A percentile compares a stretch with the other conserved stretches of the same genome.
phyloP scores from a whole-genome alignment of 108 stramenopile genomes.

The Thalassiosira profunda region DNA sequence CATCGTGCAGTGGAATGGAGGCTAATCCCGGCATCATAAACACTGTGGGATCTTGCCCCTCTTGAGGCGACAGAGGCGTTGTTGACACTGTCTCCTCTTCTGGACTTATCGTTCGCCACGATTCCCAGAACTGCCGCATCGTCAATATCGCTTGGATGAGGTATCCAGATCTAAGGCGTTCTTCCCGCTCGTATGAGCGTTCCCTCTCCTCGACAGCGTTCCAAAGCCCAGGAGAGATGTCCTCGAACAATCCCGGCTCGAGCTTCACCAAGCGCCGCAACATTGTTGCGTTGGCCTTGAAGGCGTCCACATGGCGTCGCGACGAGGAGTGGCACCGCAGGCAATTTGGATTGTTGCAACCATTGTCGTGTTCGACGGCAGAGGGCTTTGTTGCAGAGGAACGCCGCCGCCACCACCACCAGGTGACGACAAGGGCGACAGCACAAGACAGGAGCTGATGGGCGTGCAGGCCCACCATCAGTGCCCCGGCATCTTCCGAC shows the following conservation, averaged over 20 bases:
- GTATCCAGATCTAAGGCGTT: too few relatives aligned
- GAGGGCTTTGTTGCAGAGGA: not conserved
- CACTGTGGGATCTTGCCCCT: slow-evolving; percentile 40
- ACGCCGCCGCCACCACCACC: too few relatives aligned
- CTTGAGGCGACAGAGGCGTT: slow-evolving; percentile 26
- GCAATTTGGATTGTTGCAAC: slow-evolving; percentile 45
- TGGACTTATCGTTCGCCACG: not conserved
- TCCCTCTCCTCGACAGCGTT: slow-evolving; percentile 7
- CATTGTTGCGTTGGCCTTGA: slow-evolving; percentile 29
- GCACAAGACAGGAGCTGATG: too few relatives aligned
- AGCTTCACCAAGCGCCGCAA: slow-evolving; percentile 31
- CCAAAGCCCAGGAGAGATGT: slow-evolving; percentile 29
- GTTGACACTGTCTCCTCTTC: not conserved
- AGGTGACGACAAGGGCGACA: too few relatives aligned
- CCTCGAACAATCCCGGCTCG: slow-evolving; percentile 41
- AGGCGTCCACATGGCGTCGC: slow-evolving; percentile 14
- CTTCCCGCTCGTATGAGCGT: not conserved
- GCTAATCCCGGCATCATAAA: slow-evolving; percentile 39
- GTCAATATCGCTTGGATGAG: too few relatives aligned
- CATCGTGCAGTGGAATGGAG: slow-evolving; percentile 29
- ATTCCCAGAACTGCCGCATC: not conserved
- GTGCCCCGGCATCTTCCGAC: too few relatives aligned
- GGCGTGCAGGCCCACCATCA: too few relatives aligned
- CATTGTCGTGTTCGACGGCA: not conserved
- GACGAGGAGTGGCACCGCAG: slow-evolving; percentile 43